Evolutionary conservation across 495 filamentous ascomycete genomes (phyloP).

Genomic region (Sphaerosporella brunnea): DNA sequence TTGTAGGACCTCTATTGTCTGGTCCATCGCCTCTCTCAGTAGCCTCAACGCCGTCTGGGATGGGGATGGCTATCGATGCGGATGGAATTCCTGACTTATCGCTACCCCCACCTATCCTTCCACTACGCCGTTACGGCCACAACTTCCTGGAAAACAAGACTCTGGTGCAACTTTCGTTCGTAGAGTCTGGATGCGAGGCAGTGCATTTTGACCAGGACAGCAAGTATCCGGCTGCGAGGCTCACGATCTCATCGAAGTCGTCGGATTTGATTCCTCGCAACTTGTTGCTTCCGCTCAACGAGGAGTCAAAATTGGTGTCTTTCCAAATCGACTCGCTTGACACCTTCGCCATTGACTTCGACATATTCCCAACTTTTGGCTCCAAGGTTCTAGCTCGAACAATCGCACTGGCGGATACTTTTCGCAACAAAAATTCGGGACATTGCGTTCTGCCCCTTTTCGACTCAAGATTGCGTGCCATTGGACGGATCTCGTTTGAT

Average conservation of each 20-base stretch:
- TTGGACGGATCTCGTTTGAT: constrained; percentile 83
- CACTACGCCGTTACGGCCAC: constrained; percentile 82
- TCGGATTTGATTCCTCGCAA: constrained; percentile 94
- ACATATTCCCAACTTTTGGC: constrained; percentile 93
- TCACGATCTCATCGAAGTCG: constrained; percentile 89
- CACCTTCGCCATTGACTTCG: constrained; percentile 87
- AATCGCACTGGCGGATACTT: constrained; percentile 72
- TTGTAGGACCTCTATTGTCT: constrained; percentile 26
- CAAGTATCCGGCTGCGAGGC: constrained; percentile 83
- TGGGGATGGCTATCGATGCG: constrained; percentile 45
- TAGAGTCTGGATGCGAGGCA: constrained; percentile 44
- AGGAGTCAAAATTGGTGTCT: constrained; percentile 76
- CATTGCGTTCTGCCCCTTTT: constrained; percentile 74
- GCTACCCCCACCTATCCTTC: constrained; percentile 89
- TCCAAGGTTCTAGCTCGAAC: constrained; percentile 93
- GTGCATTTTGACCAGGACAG: constrained; percentile 84
- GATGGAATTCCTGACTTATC: constrained; percentile 86
- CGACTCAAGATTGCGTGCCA: constrained; percentile 78
- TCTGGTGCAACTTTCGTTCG: constrained; percentile 77
- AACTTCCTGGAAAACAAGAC: constrained; percentile 97
- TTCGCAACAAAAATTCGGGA: constrained; percentile 53
- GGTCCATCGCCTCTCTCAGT: constrained; percentile 32
- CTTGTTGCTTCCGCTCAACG: constrained; percentile 84
- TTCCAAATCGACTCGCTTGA: constrained; percentile 91
- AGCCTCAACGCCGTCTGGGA: constrained; percentile 19